phyloP scores from a whole-genome alignment of 495 filamentous ascomycete species.

The Xylaria curta region DNA sequence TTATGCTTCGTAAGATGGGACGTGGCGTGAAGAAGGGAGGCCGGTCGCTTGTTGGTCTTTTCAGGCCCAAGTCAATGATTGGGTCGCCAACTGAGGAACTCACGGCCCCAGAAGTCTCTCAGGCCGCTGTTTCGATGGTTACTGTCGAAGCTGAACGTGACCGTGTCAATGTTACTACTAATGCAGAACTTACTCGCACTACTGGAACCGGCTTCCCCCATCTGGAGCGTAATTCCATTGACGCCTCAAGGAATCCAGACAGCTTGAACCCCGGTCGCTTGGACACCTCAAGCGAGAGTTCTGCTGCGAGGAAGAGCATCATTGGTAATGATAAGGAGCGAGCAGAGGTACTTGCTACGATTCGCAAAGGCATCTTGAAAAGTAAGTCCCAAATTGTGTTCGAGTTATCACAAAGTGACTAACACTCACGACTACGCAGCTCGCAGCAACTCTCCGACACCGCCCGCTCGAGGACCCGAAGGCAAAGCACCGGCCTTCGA shows the following conservation, averaged over 20 bases:
- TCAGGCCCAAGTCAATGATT: conserved; percentile 90
- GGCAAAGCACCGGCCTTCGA: conserved; percentile 55
- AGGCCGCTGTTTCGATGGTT: conserved; percentile 88
- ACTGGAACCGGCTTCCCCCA: conserved; percentile 88
- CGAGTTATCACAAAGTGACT: neutral
- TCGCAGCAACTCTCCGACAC: conserved; percentile 69
- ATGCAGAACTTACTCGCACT: conserved; percentile 70
- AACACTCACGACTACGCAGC: conserved; percentile 36
- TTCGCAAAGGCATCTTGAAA: conserved; percentile 95
- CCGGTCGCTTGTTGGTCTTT: conserved; percentile 89
- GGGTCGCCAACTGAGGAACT: conserved; percentile 75
- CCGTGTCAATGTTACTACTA: conserved; percentile 77
- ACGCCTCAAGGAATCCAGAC: conserved; percentile 55
- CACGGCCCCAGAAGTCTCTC: conserved; percentile 67
- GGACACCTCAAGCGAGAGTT: conserved; percentile 64
- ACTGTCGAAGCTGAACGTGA: conserved; percentile 93
- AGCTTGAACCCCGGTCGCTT: conserved; percentile 53
- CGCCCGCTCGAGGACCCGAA: conserved; percentile 65
- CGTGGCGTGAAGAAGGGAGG: conserved; percentile 93
- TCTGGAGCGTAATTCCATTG: conserved; percentile 80
- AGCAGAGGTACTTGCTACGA: conserved; percentile 85
- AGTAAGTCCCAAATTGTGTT: conserved; percentile 61
- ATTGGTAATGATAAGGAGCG: conserved; percentile 89
- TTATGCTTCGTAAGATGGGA: conserved; percentile 99
- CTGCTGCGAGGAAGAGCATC: conserved; percentile 79